Base-by-base conservation (phyloP, 2,329 filamentous ascomycete genomes). In the Phaeophleospora eucalypticola region DNA sequence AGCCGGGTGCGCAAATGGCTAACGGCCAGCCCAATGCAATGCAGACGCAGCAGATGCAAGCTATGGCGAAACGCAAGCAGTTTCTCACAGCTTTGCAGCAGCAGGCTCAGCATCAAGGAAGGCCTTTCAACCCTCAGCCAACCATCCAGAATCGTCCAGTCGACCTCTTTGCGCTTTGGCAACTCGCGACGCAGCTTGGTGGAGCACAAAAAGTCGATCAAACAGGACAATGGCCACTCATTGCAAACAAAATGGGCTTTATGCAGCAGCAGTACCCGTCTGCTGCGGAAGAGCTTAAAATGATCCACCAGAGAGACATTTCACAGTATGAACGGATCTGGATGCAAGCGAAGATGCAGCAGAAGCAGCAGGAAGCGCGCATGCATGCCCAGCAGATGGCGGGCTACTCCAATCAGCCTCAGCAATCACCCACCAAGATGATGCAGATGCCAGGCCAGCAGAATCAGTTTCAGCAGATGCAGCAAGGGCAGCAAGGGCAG, bases 151-250 rank as follows among this genome's bases (percentile, higher is more conserved):
- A 89, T 43, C 82, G 87, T 9, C 79, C 79, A 0, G 75, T 97
- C 32, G 84, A 85, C 58, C 70, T 96, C 10, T 80, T 88, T 61
- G 79, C 83, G 51, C 74, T 97, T 2, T 97, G 94, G 65, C 81
- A 84, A 51, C 74, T 81, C 0, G 87, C 95, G 1, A 79, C 84
- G 56, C 90, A 86, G 58, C 76, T 80, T 55, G 87, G 87, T 18
- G 89, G 89, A 4, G 93, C 85, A 46, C 86, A 85, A 57, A 81
- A 78, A 50, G 81, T 94, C 2, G 84, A 81, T 0, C 77, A 79
- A 18, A 74, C 75, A 18, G 87, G 88, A 53, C 75, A 77, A 47
- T 97, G 93, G 93, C 73, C 76, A 1, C 78, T 82, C 41, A 75
- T 96, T 45, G 83, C 87, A 1, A 57, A 81, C 18, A 65, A 67